Evolutionary conservation across 805 yeast species (phyloP).

Genomic region (Pichia kluyveri): DNA sequence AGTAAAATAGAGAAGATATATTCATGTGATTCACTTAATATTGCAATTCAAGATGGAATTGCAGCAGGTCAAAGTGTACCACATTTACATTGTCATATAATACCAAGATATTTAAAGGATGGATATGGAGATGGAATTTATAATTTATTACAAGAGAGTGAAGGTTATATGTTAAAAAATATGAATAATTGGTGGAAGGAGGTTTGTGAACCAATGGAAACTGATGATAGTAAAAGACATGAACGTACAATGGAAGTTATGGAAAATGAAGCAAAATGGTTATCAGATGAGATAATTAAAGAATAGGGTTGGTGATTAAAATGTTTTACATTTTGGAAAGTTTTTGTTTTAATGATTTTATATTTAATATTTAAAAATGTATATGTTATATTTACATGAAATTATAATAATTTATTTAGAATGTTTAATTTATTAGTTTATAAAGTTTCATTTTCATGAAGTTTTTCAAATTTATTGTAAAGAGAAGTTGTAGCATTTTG

Average conservation of each 20-base stretch:
- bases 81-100: slow-evolving; percentile 88
- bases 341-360: no score
- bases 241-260: slow-evolving; percentile 56
- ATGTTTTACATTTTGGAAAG: slow-evolving; percentile 7
- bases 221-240: slow-evolving; percentile 43
- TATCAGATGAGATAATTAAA: slow-evolving; percentile 34
- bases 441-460: slow-evolving; percentile 11
- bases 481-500: slow-evolving; percentile 10
- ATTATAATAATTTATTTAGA: no score
- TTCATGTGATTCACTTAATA: slow-evolving; percentile 75
- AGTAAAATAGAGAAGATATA: slow-evolving; percentile 56
- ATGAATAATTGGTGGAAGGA: slow-evolving; percentile 22
- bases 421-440: neutral
- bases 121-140: slow-evolving; percentile 65
- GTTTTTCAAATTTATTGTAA: slow-evolving; percentile 16
- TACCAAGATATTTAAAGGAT: slow-evolving; percentile 68
- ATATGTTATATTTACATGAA: no score
- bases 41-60: slow-evolving; percentile 94
- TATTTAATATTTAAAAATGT: no score
- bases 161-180: slow-evolving; percentile 31
- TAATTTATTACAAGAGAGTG: slow-evolving; percentile 46
- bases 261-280: slow-evolving; percentile 59
- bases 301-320: no score
- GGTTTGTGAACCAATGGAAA: slow-evolving; percentile 19
- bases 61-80: slow-evolving; percentile 96